Base-by-base conservation (phyloP, 2,329 filamentous ascomycete species). In the Epicoccum nigrum region DNA sequence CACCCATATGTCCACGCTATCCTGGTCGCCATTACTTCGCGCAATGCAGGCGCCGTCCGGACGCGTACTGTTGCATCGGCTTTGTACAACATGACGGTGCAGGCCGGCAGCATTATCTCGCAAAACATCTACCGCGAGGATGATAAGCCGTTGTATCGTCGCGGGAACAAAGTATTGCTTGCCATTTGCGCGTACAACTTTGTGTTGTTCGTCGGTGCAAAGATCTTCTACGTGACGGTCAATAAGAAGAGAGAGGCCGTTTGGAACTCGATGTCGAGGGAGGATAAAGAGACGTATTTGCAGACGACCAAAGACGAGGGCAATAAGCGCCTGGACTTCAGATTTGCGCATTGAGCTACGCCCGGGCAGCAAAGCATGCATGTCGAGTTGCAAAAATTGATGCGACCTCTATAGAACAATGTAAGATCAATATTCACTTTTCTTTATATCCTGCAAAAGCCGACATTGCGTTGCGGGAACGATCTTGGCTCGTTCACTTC, bases 121-220 rank as follows among this genome's bases (percentile, higher is more conserved):
- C 60, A 64, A 42, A 74, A 73, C 25, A 81, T 85, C n/a, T 85
- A 85, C 60, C 71, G 78, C 1, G 74, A 81, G 1, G 73, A 81
- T 28, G 83, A 86, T 25, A 74, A 74, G 53, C 70, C 71, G 30
- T 34, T 74, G 4, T 85, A 86, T 51, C 71, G 74, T 2, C 73
- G 75, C 0, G 84, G 84, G 0, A 85, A 86, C 52, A 77, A 74
- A 33, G 74, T 79, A 0, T 65, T 86, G 1, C 75, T 87, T 39
- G 77, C 65, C 0, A 76, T 86, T 43, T 77, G 77, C 21, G 59
- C 76, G 1, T 70, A 79, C 17, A 79, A 81, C 20, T 78, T 86
- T 9, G 63, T 74, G 0, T 53, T 83, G 0, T 83, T 83, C 55
- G 46, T 82, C 4, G 65, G 72, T 0, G 76, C 80, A 1, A 84